Evolutionary conservation across 106 monocot species (phyloP).

Genomic region (Chionographis japonica): DNA sequence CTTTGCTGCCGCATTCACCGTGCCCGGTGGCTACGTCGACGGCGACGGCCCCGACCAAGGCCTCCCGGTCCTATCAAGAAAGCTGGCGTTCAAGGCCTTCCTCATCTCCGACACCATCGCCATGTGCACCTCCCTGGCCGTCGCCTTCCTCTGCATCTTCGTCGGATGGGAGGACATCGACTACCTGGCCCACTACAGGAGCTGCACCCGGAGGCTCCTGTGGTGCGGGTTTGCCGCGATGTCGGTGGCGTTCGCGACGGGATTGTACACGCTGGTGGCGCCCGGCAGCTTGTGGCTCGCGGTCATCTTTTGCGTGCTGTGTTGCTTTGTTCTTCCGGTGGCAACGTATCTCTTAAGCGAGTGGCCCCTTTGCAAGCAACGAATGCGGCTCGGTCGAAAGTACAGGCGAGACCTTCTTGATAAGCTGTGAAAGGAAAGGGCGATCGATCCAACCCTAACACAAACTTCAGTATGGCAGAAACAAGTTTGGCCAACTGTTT

Average conservation of each 20-base stretch:
- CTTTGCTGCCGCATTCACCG: constrained; percentile 28
- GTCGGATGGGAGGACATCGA: constrained; percentile 8
- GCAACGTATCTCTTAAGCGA: too few relatives aligned
- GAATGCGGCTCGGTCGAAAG: too few relatives aligned
- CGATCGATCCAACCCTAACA: too few relatives aligned
- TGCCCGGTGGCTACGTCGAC: constrained; percentile 11
- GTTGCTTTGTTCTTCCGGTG: too few relatives aligned
- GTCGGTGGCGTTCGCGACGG: constrained; percentile 1
- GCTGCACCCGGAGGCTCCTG: not conserved
- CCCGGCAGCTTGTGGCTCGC: not conserved
- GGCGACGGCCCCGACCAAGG: not conserved
- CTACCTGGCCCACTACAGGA: constrained; percentile 4
- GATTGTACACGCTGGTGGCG: not conserved
- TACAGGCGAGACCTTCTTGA: too few relatives aligned
- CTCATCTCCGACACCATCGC: constrained; percentile 25
- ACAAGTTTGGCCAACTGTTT: too few relatives aligned
- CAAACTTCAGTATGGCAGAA: too few relatives aligned
- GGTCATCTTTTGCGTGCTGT: not conserved
- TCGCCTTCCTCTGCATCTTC: constrained; percentile 7
- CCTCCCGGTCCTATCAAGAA: constrained; percentile 6
- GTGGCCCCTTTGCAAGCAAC: too few relatives aligned
- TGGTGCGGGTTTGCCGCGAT: not conserved
- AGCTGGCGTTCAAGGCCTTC: constrained; percentile 6
- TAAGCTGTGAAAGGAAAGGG: too few relatives aligned
- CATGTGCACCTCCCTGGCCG: constrained; percentile 14